phyloP scores from a whole-genome alignment of 225 moss, liverwort and hornwort genomes.

The Marchantia paleacea region DNA sequence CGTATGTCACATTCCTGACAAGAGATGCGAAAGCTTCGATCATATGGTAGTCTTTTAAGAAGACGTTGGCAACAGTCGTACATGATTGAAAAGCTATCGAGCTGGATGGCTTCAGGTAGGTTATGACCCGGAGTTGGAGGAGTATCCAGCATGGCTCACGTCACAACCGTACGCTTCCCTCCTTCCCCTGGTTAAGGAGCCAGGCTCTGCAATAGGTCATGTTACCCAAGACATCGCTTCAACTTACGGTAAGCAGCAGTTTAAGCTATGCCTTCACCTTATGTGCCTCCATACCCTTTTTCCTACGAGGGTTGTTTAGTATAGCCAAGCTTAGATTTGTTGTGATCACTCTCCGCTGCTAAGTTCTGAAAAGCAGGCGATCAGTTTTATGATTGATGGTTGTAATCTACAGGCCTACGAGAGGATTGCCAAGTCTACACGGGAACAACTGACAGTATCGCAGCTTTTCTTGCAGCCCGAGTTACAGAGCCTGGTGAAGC shows the following conservation, averaged over 20 bases:
- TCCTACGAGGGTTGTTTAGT: not conserved
- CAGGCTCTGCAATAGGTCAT: conserved; percentile 32
- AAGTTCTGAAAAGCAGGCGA: not conserved
- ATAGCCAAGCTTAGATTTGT: not conserved
- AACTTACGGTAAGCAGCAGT: conserved; percentile 19
- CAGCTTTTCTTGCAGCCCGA: conserved; percentile 39
- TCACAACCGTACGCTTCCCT: conserved; percentile 31
- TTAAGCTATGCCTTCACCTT: not conserved
- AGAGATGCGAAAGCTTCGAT: not conserved
- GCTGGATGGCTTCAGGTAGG: conserved; percentile 29
- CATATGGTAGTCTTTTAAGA: no score
- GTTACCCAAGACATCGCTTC: conserved; percentile 15
- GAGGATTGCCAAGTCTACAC: conserved; percentile 31
- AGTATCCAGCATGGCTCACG: conserved; percentile 36
- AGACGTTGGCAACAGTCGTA: no score
- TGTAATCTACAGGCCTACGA: conserved; percentile 14
- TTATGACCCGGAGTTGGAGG: conserved; percentile 37
- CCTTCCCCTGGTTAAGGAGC: conserved; percentile 29
- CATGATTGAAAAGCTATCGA: not conserved
- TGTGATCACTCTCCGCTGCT: not conserved
- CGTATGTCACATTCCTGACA: not conserved
- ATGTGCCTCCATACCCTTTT: no score
- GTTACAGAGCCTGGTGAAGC: conserved; percentile 36
- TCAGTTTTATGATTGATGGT: not conserved
- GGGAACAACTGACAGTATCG: conserved; percentile 44